A percentile compares a stretch with the other conserved stretches of the same genome.
Conservation (phyloP, 169 alveolate species). For the Amoebophrya sp. region DNA sequence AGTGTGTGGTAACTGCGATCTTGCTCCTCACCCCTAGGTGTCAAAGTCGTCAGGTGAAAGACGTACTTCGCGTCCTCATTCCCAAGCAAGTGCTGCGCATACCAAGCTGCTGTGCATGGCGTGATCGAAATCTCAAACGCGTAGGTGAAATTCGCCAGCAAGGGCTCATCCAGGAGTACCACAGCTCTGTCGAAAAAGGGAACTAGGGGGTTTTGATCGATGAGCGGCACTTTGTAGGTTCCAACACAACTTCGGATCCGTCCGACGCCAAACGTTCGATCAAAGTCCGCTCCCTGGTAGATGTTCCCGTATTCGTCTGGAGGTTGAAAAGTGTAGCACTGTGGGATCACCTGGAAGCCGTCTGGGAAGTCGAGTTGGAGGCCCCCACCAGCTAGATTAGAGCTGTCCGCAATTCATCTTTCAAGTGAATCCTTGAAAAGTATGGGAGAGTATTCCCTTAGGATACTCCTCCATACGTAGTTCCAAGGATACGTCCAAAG, state of each 20-base stretch:
- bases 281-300: background rate
- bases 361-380: background rate
- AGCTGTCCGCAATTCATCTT: no score
- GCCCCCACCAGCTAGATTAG: no score
- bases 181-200: background rate
- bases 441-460: no score
- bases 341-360: background rate
- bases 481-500: no score
- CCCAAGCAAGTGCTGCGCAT: background rate
- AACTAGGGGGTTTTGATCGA: background rate
- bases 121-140: background rate
- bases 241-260: background rate
- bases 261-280: background rate
- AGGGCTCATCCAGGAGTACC: background rate
- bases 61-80: background rate
- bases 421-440: no score
- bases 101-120: background rate
- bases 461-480: no score
- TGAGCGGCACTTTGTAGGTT: background rate
- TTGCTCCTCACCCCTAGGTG: background rate
- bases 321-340: background rate
- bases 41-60: background rate
- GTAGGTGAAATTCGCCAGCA: background rate
- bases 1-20: background rate
- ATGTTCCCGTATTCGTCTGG: background rate